phyloP scores from a whole-genome alignment of 164 flowering plant species.

The Akebia trifoliata region DNA sequence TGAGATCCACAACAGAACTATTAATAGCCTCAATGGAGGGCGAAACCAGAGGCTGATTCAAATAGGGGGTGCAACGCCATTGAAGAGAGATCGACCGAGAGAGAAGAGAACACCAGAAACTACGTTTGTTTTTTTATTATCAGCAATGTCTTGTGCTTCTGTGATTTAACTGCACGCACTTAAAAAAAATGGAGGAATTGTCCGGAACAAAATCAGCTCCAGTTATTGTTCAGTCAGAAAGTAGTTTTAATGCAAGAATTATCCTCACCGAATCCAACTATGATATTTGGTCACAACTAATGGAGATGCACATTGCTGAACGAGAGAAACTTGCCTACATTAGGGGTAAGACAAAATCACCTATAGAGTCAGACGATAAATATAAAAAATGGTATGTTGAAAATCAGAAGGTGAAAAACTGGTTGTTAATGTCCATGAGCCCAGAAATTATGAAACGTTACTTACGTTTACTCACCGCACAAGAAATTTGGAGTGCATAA shows the following conservation, averaged over 20 bases:
- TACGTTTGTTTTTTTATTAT: no score
- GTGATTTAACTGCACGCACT: no score
- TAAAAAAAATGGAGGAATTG: no score
- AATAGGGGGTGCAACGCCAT: constrained; percentile 63
- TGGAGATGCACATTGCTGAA: not conserved
- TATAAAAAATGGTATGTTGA: constrained; percentile 1
- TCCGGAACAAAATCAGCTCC: not conserved
- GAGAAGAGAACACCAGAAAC: no score
- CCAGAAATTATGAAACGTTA: no score
- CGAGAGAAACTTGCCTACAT: not conserved
- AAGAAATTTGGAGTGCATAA: not conserved
- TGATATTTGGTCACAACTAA: not conserved
- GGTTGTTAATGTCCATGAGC: not conserved
- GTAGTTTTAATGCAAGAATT: no score
- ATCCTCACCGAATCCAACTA: not conserved
- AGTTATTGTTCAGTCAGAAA: not conserved
- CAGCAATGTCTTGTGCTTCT: no score
- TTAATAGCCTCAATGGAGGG: constrained; percentile 72
- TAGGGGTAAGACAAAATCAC: not conserved
- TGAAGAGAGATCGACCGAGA: not conserved
- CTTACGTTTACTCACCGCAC: no score
- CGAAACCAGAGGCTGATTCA: constrained; percentile 76
- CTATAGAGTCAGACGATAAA: not conserved
- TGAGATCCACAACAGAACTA: constrained; percentile 64
- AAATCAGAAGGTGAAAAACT: not conserved